A percentile compares a stretch with the other conserved stretches of the same genome.
phyloP scores from a whole-genome alignment of 108 stramenopile species.

The Pseudonitzschia multistriata region DNA sequence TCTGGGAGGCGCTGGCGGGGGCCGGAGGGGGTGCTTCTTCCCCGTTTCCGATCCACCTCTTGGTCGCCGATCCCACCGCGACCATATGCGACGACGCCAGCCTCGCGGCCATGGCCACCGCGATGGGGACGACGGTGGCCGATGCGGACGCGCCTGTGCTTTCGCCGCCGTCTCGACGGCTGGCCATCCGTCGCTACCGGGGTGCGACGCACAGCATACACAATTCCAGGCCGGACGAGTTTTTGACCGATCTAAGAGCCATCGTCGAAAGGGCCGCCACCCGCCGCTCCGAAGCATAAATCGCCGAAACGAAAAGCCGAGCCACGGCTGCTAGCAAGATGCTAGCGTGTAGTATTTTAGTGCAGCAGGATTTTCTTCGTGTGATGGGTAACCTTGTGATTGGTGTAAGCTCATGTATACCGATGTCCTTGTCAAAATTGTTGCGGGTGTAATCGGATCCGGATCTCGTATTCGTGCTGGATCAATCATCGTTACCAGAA shows the following conservation, averaged over 20 bases:
- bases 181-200: conserved; percentile 24
- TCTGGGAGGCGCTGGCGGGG: conserved; percentile 29
- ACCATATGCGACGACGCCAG: conserved; percentile 37
- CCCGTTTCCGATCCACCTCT: conserved; percentile 27
- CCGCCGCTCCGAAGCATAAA: no score
- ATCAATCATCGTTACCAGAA: no score
- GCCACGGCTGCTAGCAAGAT: no score
- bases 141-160: not conserved
- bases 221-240: not conserved
- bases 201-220: conserved; percentile 22
- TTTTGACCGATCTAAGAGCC: not conserved
- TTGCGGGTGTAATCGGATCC: no score
- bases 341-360: no score
- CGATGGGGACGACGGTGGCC: conserved; percentile 24
- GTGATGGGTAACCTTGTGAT: no score
- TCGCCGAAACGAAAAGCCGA: no score
- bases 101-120: no score
- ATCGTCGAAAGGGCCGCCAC: not conserved
- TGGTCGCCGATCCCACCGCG: conserved; percentile 22
- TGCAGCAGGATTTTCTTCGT: no score
- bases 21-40: not conserved
- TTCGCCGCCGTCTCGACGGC: not conserved
- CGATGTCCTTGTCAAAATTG: no score
- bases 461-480: no score
- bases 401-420: no score